Evolutionary conservation across 108 stramenopile genomes (phyloP).

Genomic region (Nannochloropsis gaditana): DNA sequence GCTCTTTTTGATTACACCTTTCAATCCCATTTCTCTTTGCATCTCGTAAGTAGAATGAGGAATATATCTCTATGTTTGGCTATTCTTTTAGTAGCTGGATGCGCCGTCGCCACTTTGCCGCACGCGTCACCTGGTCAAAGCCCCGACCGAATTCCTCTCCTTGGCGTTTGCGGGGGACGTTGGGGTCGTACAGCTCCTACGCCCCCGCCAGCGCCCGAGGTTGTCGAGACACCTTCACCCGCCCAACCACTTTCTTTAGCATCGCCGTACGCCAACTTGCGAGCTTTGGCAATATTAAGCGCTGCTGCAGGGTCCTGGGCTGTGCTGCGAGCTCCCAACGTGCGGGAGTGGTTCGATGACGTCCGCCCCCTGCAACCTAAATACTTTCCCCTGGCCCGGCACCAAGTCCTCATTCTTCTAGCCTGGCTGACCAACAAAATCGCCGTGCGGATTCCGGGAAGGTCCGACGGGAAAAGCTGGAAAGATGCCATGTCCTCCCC

Average conservation of each 20-base stretch:
- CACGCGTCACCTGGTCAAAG: no score
- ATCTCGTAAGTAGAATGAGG: no score
- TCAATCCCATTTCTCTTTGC: no score
- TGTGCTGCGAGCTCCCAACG: background rate
- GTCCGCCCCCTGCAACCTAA: background rate
- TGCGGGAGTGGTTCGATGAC: background rate
- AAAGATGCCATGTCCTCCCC: slow-evolving; percentile 13
- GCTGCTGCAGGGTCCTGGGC: slow-evolving; percentile 12
- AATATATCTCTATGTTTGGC: no score
- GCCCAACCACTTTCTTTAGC: background rate
- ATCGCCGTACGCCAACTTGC: background rate
- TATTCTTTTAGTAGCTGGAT: no score
- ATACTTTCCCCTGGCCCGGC: slow-evolving; percentile 8
- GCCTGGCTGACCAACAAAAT: slow-evolving; percentile 29
- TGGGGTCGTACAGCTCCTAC: background rate
- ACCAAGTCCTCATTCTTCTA: slow-evolving; percentile 34
- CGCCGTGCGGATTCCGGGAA: slow-evolving; percentile 19
- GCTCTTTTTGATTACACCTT: no score
- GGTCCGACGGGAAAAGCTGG: slow-evolving; percentile 36
- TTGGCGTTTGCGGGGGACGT: background rate
- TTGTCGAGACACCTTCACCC: background rate
- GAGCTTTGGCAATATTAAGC: background rate
- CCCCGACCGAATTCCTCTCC: background rate
- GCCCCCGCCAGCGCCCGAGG: background rate
- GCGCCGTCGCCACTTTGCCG: no score